These are phyloP conservation scores for Endoconidiophora laricicola DNA, from an alignment of 2,329 filamentous ascomycete species.

Conservation along the genomic window DNA sequence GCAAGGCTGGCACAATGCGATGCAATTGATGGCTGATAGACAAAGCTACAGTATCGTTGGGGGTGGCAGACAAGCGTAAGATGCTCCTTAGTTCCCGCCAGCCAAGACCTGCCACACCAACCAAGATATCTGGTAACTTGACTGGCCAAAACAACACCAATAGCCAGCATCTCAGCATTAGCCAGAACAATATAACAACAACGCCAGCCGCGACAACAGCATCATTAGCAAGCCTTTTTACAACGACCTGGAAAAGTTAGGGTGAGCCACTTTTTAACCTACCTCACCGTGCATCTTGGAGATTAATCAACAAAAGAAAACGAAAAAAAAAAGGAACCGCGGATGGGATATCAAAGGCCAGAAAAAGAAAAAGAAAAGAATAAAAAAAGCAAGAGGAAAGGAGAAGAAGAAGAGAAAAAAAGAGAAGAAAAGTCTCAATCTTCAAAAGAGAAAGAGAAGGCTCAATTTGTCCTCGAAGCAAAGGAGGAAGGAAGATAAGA, in stretches of 20 bases:
- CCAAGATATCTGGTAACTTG: no score
- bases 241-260: conserved; percentile 21
- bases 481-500: conserved; percentile 8
- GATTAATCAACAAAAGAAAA: conserved; percentile 5
- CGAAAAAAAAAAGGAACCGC: conserved; percentile 7
- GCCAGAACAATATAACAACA: no score
- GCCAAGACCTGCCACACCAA: no score
- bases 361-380: conserved; percentile 6
- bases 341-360: conserved; percentile 5
- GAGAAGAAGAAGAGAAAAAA: neutral
- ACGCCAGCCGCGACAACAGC: no score
- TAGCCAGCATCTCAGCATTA: no score
- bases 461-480: neutral
- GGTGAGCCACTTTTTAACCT: conserved; percentile 38
- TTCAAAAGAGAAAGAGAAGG: neutral
- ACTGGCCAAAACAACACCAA: no score
- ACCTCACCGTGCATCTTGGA: conserved; percentile 11
- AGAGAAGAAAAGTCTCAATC: neutral
- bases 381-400: conserved; percentile 2
- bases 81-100: no score
- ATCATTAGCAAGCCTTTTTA: no score
- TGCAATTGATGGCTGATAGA: no score
- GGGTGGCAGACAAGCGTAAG: no score
- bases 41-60: no score
- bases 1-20: no score